A percentile compares a stretch with the other conserved stretches of the same genome.
Evolutionary conservation across 768 basidiomycete species (phyloP).

Genomic region (Leccinum truebloodii): DNA sequence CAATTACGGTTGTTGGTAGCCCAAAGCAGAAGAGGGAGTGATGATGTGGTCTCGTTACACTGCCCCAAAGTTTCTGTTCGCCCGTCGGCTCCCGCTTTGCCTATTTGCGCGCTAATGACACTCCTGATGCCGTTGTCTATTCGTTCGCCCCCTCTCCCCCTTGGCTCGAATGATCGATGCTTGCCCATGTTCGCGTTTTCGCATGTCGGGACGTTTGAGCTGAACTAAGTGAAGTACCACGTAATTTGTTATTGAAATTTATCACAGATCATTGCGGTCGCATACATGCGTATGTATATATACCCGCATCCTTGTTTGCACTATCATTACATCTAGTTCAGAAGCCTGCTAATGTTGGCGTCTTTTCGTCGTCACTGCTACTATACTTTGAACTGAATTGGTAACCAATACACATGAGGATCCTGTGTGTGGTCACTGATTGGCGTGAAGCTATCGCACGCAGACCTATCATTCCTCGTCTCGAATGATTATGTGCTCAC

Average conservation of each 20-base stretch:
- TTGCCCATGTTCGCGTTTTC: neutral
- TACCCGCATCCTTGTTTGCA: slow-evolving; percentile 16
- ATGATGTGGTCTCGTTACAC: neutral
- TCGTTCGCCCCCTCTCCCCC: neutral
- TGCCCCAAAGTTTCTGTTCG: neutral
- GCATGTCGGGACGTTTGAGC: neutral
- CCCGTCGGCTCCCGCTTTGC: neutral
- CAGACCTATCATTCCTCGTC: too few relatives aligned
- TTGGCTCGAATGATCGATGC: neutral
- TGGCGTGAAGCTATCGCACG: too few relatives aligned
- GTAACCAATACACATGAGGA: too few relatives aligned
- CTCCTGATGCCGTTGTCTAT: neutral
- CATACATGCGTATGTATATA: slow-evolving; percentile 7
- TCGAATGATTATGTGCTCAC: too few relatives aligned
- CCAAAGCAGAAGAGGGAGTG: slow-evolving; percentile 36
- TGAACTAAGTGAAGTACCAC: neutral
- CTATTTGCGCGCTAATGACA: neutral
- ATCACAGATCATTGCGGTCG: slow-evolving; percentile 11
- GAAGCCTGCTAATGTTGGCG: neutral
- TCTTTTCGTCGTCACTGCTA: too few relatives aligned
- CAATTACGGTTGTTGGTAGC: slow-evolving; percentile 26
- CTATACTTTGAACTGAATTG: too few relatives aligned
- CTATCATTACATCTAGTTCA: neutral
- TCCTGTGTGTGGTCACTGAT: too few relatives aligned
- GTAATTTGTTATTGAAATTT: slow-evolving; percentile 5